These are phyloP conservation scores for Neonectria sp. DNA, from an alignment of 2,329 filamentous ascomycete species.

Conservation along the genomic window DNA sequence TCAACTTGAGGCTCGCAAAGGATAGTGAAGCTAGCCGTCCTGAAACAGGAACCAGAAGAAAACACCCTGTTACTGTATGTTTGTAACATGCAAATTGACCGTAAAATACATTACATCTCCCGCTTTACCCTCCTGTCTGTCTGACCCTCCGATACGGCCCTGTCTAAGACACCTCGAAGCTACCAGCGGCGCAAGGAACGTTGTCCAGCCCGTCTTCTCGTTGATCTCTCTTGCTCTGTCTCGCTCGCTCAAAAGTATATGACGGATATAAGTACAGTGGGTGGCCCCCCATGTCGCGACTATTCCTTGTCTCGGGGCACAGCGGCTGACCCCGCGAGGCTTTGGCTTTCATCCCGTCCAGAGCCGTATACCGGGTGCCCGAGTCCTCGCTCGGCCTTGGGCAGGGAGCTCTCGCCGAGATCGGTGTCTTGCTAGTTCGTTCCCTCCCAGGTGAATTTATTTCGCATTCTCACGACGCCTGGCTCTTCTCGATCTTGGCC, in stretches of 20 bases:
- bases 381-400: background rate
- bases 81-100: background rate
- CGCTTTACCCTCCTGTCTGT: background rate
- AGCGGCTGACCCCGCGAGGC: background rate
- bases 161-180: background rate
- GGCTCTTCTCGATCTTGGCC: slow-evolving; percentile 58
- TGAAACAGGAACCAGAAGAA: background rate
- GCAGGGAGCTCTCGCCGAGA: background rate
- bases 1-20: background rate
- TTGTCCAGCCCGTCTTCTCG: background rate
- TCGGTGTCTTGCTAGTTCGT: background rate
- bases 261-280: slow-evolving; percentile 3
- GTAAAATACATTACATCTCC: background rate
- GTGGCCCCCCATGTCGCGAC: background rate
- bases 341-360: background rate
- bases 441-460: slow-evolving; percentile 1
- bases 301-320: background rate
- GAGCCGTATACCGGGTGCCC: slow-evolving; percentile 2
- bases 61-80: background rate
- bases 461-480: slow-evolving; percentile 39
- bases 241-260: slow-evolving; percentile 2
- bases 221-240: background rate
- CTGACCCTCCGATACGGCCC: background rate
- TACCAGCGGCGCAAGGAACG: background rate
- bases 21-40: background rate